These are phyloP conservation scores for Aureobasidium leucospermi DNA, from an alignment of 2,329 filamentous ascomycete species.

Conservation along the genomic window DNA sequence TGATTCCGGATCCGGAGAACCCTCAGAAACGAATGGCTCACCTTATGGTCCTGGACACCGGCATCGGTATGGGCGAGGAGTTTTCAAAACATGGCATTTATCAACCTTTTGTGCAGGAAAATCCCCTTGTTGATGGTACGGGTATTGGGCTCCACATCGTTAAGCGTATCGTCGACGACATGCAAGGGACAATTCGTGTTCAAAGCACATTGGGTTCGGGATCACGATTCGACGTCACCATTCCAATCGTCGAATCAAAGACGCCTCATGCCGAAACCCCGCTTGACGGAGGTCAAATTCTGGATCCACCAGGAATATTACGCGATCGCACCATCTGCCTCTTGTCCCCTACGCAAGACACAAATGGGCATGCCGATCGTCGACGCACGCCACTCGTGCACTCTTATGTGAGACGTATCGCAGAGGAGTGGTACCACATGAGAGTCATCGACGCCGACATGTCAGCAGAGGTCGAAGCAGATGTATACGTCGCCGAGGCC, in stretches of 20 bases:
- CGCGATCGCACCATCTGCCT: not conserved
- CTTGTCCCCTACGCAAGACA: not conserved
- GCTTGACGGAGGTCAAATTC: not conserved
- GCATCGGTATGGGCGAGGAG: too few species aligned
- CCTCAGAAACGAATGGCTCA: too few species aligned
- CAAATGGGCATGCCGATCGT: not conserved
- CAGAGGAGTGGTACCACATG: not conserved
- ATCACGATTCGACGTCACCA: not conserved
- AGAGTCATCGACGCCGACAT: not conserved
- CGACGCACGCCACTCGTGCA: not conserved
- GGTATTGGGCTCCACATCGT: too few species aligned
- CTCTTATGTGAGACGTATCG: not conserved
- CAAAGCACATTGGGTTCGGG: not conserved
- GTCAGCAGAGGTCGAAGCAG: not conserved
- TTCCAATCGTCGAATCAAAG: not conserved
- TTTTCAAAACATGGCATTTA: too few species aligned
- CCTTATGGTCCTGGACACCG: too few species aligned
- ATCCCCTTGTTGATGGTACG: too few species aligned
- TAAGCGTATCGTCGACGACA: constrained; percentile 19
- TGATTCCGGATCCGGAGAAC: too few species aligned
- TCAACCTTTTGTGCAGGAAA: too few species aligned
- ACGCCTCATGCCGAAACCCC: not conserved
- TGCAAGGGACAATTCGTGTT: constrained; percentile 20
- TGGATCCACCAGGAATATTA: not conserved
- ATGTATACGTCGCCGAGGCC: not conserved